phyloP scores from a whole-genome alignment of 352 stramenopile species.

The Phytophthora citrophthora region DNA sequence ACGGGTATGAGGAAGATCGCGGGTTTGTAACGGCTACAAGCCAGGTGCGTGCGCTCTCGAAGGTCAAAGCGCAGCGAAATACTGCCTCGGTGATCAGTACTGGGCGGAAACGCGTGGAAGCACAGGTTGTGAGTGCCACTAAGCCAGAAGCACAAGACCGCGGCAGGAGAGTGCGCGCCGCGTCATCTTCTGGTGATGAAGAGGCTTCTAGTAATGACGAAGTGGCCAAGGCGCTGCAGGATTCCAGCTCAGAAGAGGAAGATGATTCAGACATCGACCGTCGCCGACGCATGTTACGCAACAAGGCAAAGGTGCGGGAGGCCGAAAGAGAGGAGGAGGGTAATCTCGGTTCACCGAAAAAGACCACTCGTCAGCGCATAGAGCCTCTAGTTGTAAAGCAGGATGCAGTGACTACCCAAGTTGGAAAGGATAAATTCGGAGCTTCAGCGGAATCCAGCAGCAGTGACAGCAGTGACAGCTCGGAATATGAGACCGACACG shows the following conservation, averaged over 20 bases:
- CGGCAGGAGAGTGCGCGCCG: conserved; percentile 2
- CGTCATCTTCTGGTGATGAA: conserved; percentile 30
- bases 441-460: conserved; percentile 50
- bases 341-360: conserved; percentile 5
- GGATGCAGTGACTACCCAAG: conserved; percentile 2
- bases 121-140: conserved; percentile 48
- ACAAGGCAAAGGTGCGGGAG: conserved; percentile 46
- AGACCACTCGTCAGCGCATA: conserved; percentile 26
- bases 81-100: conserved; percentile 19
- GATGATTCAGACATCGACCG: conserved; percentile 70
- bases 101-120: conserved; percentile 62
- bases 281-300: conserved; percentile 65
- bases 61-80: conserved; percentile 32
- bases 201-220: conserved; percentile 34
- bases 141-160: conserved; percentile 18
- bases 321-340: conserved; percentile 4
- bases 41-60: conserved; percentile 52
- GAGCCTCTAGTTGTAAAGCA: conserved; percentile 49
- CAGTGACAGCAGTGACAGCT: conserved; percentile 53
- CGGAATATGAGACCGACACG: conserved; percentile 86
- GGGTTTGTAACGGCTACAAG: conserved; percentile 79
- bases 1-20: conserved; percentile 78
- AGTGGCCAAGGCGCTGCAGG: conserved; percentile 61
- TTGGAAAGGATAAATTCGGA: conserved; percentile 1
- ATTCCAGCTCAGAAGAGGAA: conserved; percentile 82